These are phyloP conservation scores for Lupinus albus DNA, from an alignment of 306 rosid species.

Conservation along the genomic window DNA sequence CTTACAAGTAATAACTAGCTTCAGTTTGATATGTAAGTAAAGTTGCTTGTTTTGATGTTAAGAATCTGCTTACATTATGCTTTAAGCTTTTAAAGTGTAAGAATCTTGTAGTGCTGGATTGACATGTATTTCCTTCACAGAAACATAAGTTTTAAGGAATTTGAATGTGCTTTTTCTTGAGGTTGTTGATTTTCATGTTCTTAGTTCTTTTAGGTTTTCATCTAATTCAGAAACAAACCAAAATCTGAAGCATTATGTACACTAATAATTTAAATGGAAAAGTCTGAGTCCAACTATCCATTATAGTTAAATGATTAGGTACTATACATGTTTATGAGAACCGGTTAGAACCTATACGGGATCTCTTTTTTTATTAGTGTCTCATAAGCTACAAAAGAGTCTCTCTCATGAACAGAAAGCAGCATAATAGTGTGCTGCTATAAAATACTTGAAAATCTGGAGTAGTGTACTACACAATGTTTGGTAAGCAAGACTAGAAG, in stretches of 20 bases:
- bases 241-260: slow-evolving; percentile 15
- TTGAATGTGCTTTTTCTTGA: neutral
- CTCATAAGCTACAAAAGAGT: slow-evolving; percentile 24
- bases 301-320: slow-evolving; percentile 28
- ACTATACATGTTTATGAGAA: too few species aligned
- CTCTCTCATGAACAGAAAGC: slow-evolving; percentile 4
- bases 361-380: slow-evolving; percentile 17
- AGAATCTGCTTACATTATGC: neutral
- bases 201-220: neutral
- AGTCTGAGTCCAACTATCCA: slow-evolving; percentile 27
- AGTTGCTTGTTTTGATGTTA: neutral
- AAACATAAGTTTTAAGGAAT: slow-evolving; percentile 6
- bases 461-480: slow-evolving; percentile 29
- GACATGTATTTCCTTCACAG: neutral
- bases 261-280: neutral
- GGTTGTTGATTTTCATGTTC: too few species aligned
- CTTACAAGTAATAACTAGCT: neutral
- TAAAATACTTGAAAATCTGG: slow-evolving; percentile 32
- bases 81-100: slow-evolving; percentile 10
- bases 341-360: too few species aligned
- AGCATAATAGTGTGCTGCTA: slow-evolving; percentile 24
- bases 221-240: slow-evolving; percentile 30
- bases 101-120: slow-evolving; percentile 13
- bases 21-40: neutral
- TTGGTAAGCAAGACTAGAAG: neutral